Conservation (phyloP, 164 flowering plant species). For the Tetrastigma voinierianum region DNA sequence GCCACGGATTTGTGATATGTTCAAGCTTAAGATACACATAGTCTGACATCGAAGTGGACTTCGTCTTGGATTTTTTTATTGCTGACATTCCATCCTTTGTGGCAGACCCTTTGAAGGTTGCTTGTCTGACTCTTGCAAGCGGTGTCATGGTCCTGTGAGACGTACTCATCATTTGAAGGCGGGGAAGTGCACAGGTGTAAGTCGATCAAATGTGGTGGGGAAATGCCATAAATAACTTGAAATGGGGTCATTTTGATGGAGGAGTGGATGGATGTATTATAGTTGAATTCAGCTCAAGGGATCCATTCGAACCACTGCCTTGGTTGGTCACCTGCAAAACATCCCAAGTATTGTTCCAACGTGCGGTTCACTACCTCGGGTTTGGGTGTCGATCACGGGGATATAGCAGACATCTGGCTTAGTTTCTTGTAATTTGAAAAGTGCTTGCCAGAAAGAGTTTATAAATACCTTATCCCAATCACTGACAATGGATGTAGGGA, state of each 20-base stretch:
- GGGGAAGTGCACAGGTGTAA: not conserved
- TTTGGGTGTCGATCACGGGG: not conserved
- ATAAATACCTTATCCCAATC: not conserved
- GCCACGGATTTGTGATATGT: not conserved
- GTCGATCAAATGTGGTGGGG: not conserved
- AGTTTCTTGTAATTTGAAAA: not conserved
- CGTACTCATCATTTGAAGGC: not conserved
- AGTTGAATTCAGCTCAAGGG: not conserved
- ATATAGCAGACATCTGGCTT: not conserved
- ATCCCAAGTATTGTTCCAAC: not conserved
- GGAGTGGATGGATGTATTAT: not conserved
- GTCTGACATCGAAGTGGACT: not conserved
- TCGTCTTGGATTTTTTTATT: not conserved
- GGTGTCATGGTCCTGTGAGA: not conserved
- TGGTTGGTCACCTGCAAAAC: not conserved
- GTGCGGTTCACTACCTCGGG: not conserved
- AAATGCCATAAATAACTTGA: not conserved
- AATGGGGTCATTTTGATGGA: not conserved
- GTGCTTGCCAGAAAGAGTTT: not conserved
- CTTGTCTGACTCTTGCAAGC: not conserved
- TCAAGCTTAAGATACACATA: not conserved
- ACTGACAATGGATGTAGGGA: not conserved
- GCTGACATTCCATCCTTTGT: not conserved
- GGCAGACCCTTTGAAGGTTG: not conserved
- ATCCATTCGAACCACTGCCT: not conserved